Base-by-base conservation (phyloP, 2,329 filamentous ascomycete genomes). In the Lachnellula willkommii region DNA sequence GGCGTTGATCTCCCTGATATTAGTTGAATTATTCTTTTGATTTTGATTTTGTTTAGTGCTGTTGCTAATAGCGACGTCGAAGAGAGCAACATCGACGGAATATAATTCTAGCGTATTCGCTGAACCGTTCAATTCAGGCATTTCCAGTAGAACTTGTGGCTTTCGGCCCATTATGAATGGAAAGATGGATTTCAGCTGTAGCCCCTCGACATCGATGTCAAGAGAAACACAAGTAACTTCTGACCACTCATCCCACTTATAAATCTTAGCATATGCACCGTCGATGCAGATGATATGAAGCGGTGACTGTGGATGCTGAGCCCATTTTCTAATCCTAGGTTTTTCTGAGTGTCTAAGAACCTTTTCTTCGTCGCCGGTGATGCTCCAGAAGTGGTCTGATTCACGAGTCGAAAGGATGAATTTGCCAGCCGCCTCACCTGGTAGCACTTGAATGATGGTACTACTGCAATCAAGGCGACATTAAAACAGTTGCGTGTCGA, bases 321-420 rank as follows among this genome's bases (percentile, higher is more conserved):
- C 56, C 65, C 65, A 67, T 47, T 60, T 66, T 32, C 64, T 56
- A 32, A 62, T 59, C 14, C 45, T 46, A 36, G 59, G 52, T n/a
- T 50, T 63, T 14, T 58, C 47, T 47, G 64, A 63, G 60, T 66
- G 56, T 15, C 22, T 57, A 43, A 64, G 62, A 60, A 61, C 54
- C 47, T 52, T 58, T 50, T 68, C 61, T 43, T 68, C 46, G 26
- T 62, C 56, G 40, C 60, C 64, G 47, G 63, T 57, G 32, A 70
- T 55, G 57, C 47, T 64, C 59, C 66, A 69, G 32, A 72, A 47
- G 53, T 70, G 57, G 52, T 70, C 68, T 9, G 68, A 67, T 54
- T 68, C 60, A 17, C 60, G 60, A 47, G 69, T 71, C 17, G 70
- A 68, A 37, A 72, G 40, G 45, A 72, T 50, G 42, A 71, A 68